phyloP scores from a whole-genome alignment of 345 rosid genomes.

The Heritiera fomes region DNA sequence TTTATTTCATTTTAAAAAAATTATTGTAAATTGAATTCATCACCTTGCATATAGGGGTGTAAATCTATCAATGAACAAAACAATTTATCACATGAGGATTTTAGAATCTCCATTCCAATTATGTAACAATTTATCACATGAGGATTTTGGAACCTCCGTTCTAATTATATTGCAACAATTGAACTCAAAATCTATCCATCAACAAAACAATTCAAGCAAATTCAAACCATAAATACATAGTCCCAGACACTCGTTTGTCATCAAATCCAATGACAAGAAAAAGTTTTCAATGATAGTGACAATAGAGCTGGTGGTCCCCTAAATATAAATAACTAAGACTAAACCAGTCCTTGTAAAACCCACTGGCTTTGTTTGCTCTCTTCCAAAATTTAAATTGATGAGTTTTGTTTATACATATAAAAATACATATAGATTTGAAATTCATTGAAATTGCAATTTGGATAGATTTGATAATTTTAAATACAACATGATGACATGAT shows the following conservation, averaged over 20 bases:
- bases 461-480: too few species aligned
- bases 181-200: not conserved
- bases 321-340: not conserved
- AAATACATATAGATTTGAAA: not conserved
- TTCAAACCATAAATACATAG: constrained; percentile 16
- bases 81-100: too few species aligned
- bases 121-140: too few species aligned
- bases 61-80: too few species aligned
- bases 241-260: constrained; percentile 3
- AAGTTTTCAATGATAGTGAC: not conserved
- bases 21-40: too few species aligned
- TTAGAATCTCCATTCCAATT: too few species aligned
- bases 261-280: constrained; percentile 15
- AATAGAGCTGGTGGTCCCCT: not conserved
- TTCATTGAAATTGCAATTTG: not conserved
- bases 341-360: not conserved
- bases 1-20: too few species aligned
- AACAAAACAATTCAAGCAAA: not conserved
- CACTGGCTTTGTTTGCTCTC: not conserved
- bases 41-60: too few species aligned
- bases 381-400: not conserved
- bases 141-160: too few species aligned
- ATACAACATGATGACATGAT: too few species aligned
- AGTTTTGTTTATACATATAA: not conserved
- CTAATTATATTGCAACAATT: too few species aligned